These are phyloP conservation scores for Kalmusia sp. DNA, from an alignment of 2,329 filamentous ascomycete species.

Conservation along the genomic window DNA sequence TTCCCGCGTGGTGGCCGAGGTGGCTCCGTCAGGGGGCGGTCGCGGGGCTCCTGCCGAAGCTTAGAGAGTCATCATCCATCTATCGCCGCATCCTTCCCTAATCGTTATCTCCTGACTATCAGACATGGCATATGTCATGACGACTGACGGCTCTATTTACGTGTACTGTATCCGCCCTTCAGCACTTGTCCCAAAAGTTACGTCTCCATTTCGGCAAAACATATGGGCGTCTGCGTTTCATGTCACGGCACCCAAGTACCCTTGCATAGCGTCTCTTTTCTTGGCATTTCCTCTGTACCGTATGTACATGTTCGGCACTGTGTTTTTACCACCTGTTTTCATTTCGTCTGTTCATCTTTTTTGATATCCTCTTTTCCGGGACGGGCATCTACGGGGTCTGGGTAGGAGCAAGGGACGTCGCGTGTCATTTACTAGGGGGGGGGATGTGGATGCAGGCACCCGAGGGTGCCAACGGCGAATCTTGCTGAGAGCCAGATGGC, in stretches of 20 bases:
- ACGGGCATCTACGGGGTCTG: constrained; percentile 11
- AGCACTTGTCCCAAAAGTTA: constrained; percentile 48
- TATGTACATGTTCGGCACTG: constrained; percentile 33
- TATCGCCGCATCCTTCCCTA: constrained; percentile 10
- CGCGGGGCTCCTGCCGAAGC: constrained; percentile 44
- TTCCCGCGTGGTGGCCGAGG: constrained; percentile 74
- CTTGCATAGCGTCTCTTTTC: constrained; percentile 49
- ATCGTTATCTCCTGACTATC: constrained; percentile 15
- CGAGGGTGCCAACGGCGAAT: constrained; percentile 5
- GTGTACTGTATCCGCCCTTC: constrained; percentile 46
- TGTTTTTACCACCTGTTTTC: constrained; percentile 27
- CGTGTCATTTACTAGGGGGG: constrained; percentile 2
- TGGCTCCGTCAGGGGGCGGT: constrained; percentile 64
- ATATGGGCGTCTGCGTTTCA: constrained; percentile 40
- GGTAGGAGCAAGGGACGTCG: constrained; percentile 9
- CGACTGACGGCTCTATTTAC: constrained; percentile 46
- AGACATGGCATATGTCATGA: constrained; percentile 25
- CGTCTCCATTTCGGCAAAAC: constrained; percentile 40
- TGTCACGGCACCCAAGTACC: constrained; percentile 33
- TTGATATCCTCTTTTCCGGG: constrained; percentile 16
- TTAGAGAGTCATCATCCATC: constrained; percentile 23
- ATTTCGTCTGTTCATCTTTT: constrained; percentile 29
- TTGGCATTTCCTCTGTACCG: constrained; percentile 41
- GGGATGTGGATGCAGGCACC: constrained; percentile 4
- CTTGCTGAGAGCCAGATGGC: constrained; percentile 2